Base-by-base conservation (phyloP, 2,329 filamentous ascomycete species). In the Cladosporium phlei region DNA sequence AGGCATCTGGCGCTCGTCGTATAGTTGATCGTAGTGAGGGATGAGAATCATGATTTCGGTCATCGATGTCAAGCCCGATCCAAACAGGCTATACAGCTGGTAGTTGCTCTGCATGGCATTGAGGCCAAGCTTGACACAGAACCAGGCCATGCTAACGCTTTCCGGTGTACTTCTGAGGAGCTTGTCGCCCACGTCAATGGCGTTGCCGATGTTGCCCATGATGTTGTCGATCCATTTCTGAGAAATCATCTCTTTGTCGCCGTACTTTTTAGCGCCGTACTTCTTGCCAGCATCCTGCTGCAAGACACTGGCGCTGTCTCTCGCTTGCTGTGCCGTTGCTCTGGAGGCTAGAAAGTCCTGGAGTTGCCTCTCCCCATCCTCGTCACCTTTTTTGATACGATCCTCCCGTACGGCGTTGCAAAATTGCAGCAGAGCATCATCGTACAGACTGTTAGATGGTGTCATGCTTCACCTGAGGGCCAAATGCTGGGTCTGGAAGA, bases 61-160 rank as follows among this genome's bases (percentile, higher is more conserved):
- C 30, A 54, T 54, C 22, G 49, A 46, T 5, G 38, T 49, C 4
- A 55, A 33, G 5, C 52, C 52, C 5, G 50, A 14, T 2, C 52
- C 52, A 20, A 55, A 55, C 11, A 55, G 42, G 6, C 25, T 25
- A 27, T 54, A 55, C n/a, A 55, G 47, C 14, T 39, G 42, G 32
- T 56, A 53, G 40, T 56, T 55, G 45, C 38, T 52, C 25, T 56
- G 50, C 6, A 56, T 55, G 10, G 54, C 54, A 14, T 38, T 39
- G 12, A 56, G 47, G 8, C 42, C 48, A 12, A 53, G 44, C 25
- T 47, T 55, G 25, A 56, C 49, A 5, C 45, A 49, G 20, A 52
- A 55, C 52, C 51, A 55, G 4, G 52, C 54, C 28, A 50, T 46
- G n/a, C 46, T 42, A 6, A 56, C 54, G 38, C 43, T 53, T 30